A percentile compares a stretch with the other conserved stretches of the same genome.
phyloP scores from a whole-genome alignment of 2,329 filamentous ascomycete genomes.

The Talaromyces pinophilus region DNA sequence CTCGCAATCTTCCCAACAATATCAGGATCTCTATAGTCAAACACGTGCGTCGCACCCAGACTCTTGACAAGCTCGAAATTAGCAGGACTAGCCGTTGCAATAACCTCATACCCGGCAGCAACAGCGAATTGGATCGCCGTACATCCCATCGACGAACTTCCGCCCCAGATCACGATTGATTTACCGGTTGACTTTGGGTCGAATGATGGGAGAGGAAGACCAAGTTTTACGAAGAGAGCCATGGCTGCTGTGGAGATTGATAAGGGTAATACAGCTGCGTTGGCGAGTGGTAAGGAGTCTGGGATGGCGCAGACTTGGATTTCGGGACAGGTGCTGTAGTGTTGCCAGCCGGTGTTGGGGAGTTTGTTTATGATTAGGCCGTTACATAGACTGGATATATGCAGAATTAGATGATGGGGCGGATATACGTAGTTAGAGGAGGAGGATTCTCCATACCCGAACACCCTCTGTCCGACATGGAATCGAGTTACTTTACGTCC shows the following conservation, averaged over 20 bases:
- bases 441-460: slow-evolving; percentile 29
- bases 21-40: slow-evolving; percentile 42
- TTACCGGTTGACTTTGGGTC: neutral
- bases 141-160: slow-evolving; percentile 48
- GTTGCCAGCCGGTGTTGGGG: slow-evolving; percentile 6
- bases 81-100: slow-evolving; percentile 35
- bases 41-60: slow-evolving; percentile 46
- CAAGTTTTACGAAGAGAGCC: slow-evolving; percentile 26
- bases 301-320: slow-evolving; percentile 27
- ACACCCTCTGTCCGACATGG: slow-evolving; percentile 46
- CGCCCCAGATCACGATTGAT: slow-evolving; percentile 42
- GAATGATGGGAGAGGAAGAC: slow-evolving; percentile 3
- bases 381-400: slow-evolving; percentile 1
- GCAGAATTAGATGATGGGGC: neutral
- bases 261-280: slow-evolving; percentile 31
- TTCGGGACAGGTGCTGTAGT: slow-evolving; percentile 14
- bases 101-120: slow-evolving; percentile 42
- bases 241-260: slow-evolving; percentile 29
- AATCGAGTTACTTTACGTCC: slow-evolving; percentile 47
- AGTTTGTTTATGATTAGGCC: slow-evolving; percentile 6
- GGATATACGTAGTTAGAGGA: neutral
- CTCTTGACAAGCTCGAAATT: slow-evolving; percentile 37
- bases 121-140: slow-evolving; percentile 45
- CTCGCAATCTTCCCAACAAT: slow-evolving; percentile 25
- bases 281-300: slow-evolving; percentile 28